Percentiles rank a stretch among this genome's conserved stretches.
Evolutionary conservation across 257 asterid species (phyloP).

Genomic region (Cordia subcordata): DNA sequence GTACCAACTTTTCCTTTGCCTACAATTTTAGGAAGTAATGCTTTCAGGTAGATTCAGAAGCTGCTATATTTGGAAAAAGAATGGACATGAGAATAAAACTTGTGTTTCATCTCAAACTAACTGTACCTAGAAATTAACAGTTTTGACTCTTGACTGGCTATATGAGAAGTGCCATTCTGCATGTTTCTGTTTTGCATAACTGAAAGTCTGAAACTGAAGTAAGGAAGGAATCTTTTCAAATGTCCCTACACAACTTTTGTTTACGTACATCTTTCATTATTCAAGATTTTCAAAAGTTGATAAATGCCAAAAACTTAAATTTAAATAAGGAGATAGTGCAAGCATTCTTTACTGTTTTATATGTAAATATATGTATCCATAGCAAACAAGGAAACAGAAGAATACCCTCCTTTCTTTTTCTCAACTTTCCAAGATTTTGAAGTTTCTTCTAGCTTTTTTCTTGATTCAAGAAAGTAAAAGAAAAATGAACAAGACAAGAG

Average conservation of each 20-base stretch:
- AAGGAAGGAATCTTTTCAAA: conserved; percentile 36
- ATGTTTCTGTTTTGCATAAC: conserved; percentile 34
- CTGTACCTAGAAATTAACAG: conserved; percentile 8
- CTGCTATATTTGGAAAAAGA: too few species aligned
- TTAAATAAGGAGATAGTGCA: not conserved
- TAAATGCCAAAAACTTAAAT: conserved; percentile 1
- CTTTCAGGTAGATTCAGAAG: too few species aligned
- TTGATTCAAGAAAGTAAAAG: conserved; percentile 5
- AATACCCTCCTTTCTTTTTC: conserved; percentile 3
- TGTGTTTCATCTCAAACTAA: not conserved
- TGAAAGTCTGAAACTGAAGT: conserved; percentile 37
- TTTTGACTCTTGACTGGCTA: conserved; percentile 13
- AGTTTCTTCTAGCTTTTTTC: conserved; percentile 9
- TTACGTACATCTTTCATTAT: not conserved
- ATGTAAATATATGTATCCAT: not conserved
- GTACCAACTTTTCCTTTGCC: too few species aligned
- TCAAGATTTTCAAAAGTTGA: not conserved
- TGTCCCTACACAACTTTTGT: conserved; percentile 2
- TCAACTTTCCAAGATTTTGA: conserved; percentile 8
- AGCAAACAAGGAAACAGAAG: not conserved
- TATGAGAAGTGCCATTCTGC: conserved; percentile 12
- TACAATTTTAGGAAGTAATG: too few species aligned
- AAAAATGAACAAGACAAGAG: conserved; percentile 7
- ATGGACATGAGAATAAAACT: not conserved
- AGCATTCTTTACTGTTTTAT: not conserved